Percentiles rank a stretch among this genome's conserved stretches.
phyloP scores from a whole-genome alignment of 2,329 filamentous ascomycete genomes.

The Alternaria sp. region DNA sequence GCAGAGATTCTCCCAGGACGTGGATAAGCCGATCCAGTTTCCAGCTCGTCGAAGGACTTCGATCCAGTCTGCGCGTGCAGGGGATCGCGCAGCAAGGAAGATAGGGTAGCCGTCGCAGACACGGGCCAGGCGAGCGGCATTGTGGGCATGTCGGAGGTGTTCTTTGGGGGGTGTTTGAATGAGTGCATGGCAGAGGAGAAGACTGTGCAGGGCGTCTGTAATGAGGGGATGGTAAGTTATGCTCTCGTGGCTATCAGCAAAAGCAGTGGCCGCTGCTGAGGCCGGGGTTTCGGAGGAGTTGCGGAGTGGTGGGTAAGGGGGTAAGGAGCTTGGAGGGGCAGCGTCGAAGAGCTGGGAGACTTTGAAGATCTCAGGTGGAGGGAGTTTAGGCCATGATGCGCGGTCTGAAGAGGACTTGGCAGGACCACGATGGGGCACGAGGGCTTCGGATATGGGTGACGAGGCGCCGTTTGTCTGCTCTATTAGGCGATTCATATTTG shows the following conservation, averaged over 20 bases:
- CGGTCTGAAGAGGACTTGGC: slow-evolving; percentile 42
- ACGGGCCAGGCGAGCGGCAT: slow-evolving; percentile 78
- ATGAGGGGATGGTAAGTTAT: slow-evolving; percentile 84
- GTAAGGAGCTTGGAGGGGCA: slow-evolving; percentile 71
- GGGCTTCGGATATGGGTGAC: slow-evolving; percentile 50
- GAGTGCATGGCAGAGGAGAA: slow-evolving; percentile 81
- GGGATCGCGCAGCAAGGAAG: slow-evolving; percentile 76
- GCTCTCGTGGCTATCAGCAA: slow-evolving; percentile 65
- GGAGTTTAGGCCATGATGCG: slow-evolving; percentile 57
- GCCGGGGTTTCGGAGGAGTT: slow-evolving; percentile 38
- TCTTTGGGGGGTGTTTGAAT: slow-evolving; percentile 81
- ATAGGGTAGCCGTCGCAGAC: slow-evolving; percentile 83
- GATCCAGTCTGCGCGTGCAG: slow-evolving; percentile 81
- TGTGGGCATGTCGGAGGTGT: slow-evolving; percentile 80
- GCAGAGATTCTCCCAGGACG: slow-evolving; percentile 77
- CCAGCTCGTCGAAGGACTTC: slow-evolving; percentile 73
- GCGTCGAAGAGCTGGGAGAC: slow-evolving; percentile 75
- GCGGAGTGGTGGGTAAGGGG: slow-evolving; percentile 66
- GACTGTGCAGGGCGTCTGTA: slow-evolving; percentile 78
- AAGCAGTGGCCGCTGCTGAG: slow-evolving; percentile 47
- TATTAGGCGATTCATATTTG: slow-evolving; percentile 37
- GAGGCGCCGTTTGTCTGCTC: slow-evolving; percentile 31
- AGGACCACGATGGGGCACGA: slow-evolving; percentile 54
- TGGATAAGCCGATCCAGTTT: slow-evolving; percentile 73
- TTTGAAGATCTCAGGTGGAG: slow-evolving; percentile 61